These are phyloP conservation scores for Orbilia blumenaviensis DNA, from an alignment of 2,329 filamentous ascomycete genomes.

Conservation along the genomic window DNA sequence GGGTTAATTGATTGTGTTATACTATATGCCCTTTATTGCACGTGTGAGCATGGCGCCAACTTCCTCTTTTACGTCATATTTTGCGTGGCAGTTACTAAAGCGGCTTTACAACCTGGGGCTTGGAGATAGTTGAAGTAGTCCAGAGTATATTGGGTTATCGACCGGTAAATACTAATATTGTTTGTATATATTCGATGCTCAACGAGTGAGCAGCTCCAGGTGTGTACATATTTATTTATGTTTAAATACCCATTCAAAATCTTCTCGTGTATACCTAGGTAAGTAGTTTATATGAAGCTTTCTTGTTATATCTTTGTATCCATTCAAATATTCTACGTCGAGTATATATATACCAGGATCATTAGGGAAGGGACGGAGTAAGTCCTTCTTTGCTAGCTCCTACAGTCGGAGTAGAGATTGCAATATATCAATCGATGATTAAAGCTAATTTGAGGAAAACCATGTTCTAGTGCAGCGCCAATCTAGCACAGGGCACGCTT, in stretches of 20 bases:
- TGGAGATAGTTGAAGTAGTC: neutral
- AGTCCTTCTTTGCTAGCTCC: neutral
- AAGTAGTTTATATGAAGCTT: neutral
- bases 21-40: neutral
- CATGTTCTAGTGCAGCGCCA: too few relatives aligned
- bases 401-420: too few relatives aligned
- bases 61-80: neutral
- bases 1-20: too few relatives aligned
- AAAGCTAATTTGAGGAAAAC: too few relatives aligned
- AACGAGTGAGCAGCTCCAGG: neutral
- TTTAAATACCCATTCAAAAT: neutral
- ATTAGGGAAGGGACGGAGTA: too few relatives aligned
- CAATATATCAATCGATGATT: too few relatives aligned
- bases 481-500: too few relatives aligned
- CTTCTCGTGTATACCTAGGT: neutral
- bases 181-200: slow-evolving; percentile 8
- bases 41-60: neutral
- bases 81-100: neutral
- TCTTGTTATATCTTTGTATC: neutral
- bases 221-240: slow-evolving; percentile 3
- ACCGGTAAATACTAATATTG: neutral
- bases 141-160: neutral
- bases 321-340: neutral
- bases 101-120: neutral
- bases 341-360: too few relatives aligned